Percentiles rank a stretch among this genome's conserved stretches.
Evolutionary conservation across 768 basidiomycete genomes (phyloP).

Genomic region (Suillus sp.): DNA sequence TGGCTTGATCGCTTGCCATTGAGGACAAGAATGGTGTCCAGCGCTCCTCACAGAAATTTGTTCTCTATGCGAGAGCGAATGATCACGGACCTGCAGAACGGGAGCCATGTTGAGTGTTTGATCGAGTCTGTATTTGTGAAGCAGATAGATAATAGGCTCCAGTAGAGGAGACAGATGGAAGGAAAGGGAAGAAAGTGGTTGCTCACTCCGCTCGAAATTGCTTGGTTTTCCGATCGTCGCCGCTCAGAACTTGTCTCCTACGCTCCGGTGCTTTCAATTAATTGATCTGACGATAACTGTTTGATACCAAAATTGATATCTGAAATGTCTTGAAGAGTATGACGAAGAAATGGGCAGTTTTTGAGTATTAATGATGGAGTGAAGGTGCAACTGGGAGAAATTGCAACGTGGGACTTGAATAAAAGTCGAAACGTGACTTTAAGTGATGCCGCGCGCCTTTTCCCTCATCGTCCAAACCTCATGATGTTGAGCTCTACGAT

Average conservation of each 20-base stretch:
- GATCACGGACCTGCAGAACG: constrained; percentile 26
- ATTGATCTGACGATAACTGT: constrained; percentile 16
- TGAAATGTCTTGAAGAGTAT: constrained; percentile 13
- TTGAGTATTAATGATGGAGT: constrained; percentile 23
- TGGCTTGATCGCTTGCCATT: constrained; percentile 36
- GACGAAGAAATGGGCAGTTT: constrained; percentile 13
- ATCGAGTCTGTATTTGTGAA: constrained; percentile 12
- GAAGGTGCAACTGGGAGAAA: constrained; percentile 29
- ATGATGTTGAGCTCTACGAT: constrained; percentile 22
- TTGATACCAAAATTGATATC: constrained; percentile 8
- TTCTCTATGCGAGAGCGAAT: constrained; percentile 36
- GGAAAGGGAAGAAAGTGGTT: constrained; percentile 17
- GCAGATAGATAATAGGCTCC: constrained; percentile 1
- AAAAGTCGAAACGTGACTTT: constrained; percentile 6
- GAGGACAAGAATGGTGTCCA: constrained; percentile 31
- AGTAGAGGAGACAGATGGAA: constrained; percentile 1
- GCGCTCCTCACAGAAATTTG: constrained; percentile 21
- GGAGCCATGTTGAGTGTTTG: constrained; percentile 23
- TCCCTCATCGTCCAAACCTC: constrained; percentile 8
- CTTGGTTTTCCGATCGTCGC: constrained; percentile 39
- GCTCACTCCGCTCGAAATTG: constrained; percentile 41
- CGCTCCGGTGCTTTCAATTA: constrained; percentile 18
- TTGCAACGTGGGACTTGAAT: constrained; percentile 37
- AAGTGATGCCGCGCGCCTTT: constrained; percentile 25
- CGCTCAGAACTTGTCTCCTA: constrained; percentile 35